phyloP scores from a whole-genome alignment of 2,329 filamentous ascomycete species.

The Neofusicoccum laricinum region DNA sequence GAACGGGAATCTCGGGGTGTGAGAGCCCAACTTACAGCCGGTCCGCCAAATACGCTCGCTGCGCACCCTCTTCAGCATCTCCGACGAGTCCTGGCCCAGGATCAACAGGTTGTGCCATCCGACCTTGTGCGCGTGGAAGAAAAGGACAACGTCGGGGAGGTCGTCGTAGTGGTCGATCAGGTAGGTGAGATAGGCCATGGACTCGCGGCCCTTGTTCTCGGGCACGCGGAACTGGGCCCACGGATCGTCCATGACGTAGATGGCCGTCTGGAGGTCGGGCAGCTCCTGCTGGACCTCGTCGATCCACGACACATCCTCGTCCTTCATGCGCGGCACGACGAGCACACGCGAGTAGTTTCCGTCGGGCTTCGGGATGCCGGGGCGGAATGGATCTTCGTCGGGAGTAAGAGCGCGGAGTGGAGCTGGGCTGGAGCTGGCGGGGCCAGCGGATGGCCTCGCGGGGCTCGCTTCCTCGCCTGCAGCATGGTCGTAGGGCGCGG shows the following conservation, averaged over 20 bases:
- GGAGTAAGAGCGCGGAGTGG: slow-evolving; percentile 4
- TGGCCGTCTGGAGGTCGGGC: slow-evolving; percentile 35
- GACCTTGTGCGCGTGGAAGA: slow-evolving; percentile 55
- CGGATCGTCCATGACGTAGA: slow-evolving; percentile 55
- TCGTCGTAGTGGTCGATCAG: slow-evolving; percentile 62
- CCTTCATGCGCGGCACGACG: slow-evolving; percentile 36
- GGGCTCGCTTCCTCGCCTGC: not conserved
- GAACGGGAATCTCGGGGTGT: slow-evolving; percentile 46
- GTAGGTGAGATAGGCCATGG: slow-evolving; percentile 61
- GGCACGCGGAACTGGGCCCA: slow-evolving; percentile 49
- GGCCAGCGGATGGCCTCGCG: not conserved
- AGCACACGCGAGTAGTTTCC: slow-evolving; percentile 37
- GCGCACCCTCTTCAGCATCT: slow-evolving; percentile 52
- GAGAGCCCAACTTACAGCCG: slow-evolving; percentile 31
- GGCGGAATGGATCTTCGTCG: slow-evolving; percentile 15
- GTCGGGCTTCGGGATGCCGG: slow-evolving; percentile 26
- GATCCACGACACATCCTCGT: slow-evolving; percentile 38
- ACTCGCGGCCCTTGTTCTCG: slow-evolving; percentile 61
- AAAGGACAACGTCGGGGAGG: slow-evolving; percentile 57
- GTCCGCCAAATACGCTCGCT: slow-evolving; percentile 49
- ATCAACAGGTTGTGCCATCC: slow-evolving; percentile 62
- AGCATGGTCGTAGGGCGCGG: not conserved
- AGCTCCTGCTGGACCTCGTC: slow-evolving; percentile 25
- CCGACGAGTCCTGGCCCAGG: slow-evolving; percentile 48
- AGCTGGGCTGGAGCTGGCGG: not conserved